These are phyloP conservation scores for Porodaedalea pini DNA, from an alignment of 1,284 basidiomycete species.

Conservation along the genomic window DNA sequence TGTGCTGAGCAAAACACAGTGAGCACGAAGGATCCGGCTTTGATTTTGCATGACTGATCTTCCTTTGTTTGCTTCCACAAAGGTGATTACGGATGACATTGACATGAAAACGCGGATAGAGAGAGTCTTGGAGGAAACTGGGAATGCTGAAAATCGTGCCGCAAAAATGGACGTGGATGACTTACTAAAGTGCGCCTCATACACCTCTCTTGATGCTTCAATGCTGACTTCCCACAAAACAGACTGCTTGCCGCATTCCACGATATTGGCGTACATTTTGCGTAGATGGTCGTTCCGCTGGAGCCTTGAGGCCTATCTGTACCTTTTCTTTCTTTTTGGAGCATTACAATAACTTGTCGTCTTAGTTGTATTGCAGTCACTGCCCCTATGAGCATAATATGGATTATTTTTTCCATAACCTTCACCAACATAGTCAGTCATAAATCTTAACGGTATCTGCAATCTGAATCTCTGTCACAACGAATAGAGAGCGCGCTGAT, in stretches of 20 bases:
- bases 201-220: not conserved
- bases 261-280: slow-evolving; percentile 79
- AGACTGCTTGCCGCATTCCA: slow-evolving; percentile 78
- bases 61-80: slow-evolving; percentile 11
- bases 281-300: slow-evolving; percentile 34
- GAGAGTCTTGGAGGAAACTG: slow-evolving; percentile 65
- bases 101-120: slow-evolving; percentile 77
- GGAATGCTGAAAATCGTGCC: slow-evolving; percentile 66
- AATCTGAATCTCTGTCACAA: too few relatives aligned
- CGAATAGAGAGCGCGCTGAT: too few relatives aligned
- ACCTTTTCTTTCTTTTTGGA: not conserved
- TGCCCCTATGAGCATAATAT: too few relatives aligned
- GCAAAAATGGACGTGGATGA: slow-evolving; percentile 86
- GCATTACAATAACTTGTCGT: not conserved
- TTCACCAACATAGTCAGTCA: too few relatives aligned
- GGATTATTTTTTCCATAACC: too few relatives aligned
- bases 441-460: too few relatives aligned
- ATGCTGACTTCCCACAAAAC: slow-evolving; percentile 3
- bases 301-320: not conserved
- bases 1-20: slow-evolving; percentile 79
- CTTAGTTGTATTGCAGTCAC: not conserved
- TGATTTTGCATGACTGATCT: slow-evolving; percentile 19
- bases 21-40: not conserved
- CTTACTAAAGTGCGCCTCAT: slow-evolving; percentile 59
- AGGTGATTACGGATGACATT: slow-evolving; percentile 73